Evolutionary conservation across 73 alveolate species (phyloP).

Genomic region (Stentor roeselii): DNA sequence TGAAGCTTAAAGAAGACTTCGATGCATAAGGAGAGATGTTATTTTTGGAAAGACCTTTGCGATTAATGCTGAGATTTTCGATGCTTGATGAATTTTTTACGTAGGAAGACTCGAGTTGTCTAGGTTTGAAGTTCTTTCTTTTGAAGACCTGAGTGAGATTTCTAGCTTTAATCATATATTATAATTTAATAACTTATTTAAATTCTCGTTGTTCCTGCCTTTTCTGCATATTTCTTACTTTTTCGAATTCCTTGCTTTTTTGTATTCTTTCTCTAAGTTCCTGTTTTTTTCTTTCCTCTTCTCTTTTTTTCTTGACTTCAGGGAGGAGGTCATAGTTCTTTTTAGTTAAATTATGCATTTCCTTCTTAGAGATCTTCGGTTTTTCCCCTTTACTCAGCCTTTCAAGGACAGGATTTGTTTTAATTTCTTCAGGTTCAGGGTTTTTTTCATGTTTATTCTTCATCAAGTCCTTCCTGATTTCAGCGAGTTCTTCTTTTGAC

Average conservation of each 20-base stretch:
- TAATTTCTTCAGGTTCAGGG: background rate
- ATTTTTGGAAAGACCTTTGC: too few species aligned
- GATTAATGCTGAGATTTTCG: too few species aligned
- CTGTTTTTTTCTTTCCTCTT: conserved; percentile 61
- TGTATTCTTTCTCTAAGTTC: conserved; percentile 47
- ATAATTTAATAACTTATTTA: too few species aligned
- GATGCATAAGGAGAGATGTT: too few species aligned
- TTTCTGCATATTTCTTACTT: conserved; percentile 41
- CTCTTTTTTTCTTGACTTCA: conserved; percentile 69
- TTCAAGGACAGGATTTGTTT: conserved; percentile 42
- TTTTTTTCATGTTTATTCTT: conserved; percentile 24
- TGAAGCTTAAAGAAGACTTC: too few species aligned
- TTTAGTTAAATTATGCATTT: conserved; percentile 65
- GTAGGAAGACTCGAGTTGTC: too few species aligned
- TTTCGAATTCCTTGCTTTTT: conserved; percentile 59
- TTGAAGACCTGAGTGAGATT: too few species aligned
- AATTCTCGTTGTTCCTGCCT: background rate
- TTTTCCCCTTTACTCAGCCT: conserved; percentile 28
- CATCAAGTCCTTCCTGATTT: conserved; percentile 49
- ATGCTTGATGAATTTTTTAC: too few species aligned
- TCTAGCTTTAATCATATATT: too few species aligned
- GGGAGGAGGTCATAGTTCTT: conserved; percentile 77
- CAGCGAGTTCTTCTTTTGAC: conserved; percentile 49
- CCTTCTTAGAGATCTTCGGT: conserved; percentile 60
- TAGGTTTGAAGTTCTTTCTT: too few species aligned